Evolutionary conservation across 2,329 filamentous ascomycete species (phyloP).

Genomic region (Monilinia polystroma): DNA sequence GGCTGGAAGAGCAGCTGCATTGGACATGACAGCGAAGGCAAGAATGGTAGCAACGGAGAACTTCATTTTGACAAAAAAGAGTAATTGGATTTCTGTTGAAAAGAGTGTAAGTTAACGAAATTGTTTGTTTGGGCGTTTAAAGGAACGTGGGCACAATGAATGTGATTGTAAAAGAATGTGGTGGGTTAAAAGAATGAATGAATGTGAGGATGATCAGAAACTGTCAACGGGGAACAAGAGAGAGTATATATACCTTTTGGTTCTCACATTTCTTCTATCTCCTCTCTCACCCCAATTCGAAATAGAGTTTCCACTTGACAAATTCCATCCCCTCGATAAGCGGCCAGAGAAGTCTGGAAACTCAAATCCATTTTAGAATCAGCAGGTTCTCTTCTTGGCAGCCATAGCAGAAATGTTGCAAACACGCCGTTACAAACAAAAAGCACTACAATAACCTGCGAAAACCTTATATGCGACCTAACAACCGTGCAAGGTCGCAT

Average conservation of each 20-base stretch:
- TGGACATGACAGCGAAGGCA: not conserved
- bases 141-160: not conserved
- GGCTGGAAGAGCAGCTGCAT: not conserved
- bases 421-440: not conserved
- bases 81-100: not conserved
- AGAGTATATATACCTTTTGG: slow-evolving; percentile 3
- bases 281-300: not conserved
- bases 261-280: not conserved
- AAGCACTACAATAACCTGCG: not conserved
- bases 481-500: too few species aligned
- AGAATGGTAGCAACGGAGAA: not conserved
- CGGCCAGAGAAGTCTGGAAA: not conserved
- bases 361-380: not conserved
- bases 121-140: not conserved
- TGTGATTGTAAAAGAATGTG: not conserved
- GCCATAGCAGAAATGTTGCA: not conserved
- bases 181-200: too few species aligned
- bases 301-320: not conserved
- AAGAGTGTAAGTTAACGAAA: not conserved
- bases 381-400: not conserved
- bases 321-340: not conserved
- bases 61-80: slow-evolving; percentile 3
- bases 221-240: not conserved
- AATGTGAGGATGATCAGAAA: not conserved
- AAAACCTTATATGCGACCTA: not conserved